Evolutionary conservation across 768 basidiomycete genomes (phyloP).

Genomic region (Tulasnella sp.): DNA sequence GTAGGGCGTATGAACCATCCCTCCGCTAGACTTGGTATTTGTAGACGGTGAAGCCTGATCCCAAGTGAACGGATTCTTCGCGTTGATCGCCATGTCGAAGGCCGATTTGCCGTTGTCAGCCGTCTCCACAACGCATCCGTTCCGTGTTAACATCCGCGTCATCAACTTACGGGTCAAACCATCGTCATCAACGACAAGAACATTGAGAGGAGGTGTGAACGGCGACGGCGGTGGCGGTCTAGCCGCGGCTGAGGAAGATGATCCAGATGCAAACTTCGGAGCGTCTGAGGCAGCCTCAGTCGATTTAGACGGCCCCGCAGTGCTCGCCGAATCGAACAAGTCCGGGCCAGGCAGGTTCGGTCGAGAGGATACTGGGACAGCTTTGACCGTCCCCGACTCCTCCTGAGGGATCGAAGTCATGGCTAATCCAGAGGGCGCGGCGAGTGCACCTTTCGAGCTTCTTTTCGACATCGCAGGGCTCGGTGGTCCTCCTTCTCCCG

Average conservation of each 20-base stretch:
- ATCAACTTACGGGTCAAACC: slow-evolving; percentile 25
- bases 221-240: background rate
- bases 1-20: slow-evolving; percentile 2
- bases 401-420: background rate
- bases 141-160: slow-evolving; percentile 23
- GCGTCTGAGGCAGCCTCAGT: background rate
- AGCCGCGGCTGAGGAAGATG: background rate
- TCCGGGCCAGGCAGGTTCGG: background rate
- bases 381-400: background rate
- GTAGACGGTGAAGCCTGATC: background rate
- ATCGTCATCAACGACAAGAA: slow-evolving; percentile 24
- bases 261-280: background rate
- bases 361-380: background rate
- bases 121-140: slow-evolving; percentile 21
- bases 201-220: slow-evolving; percentile 14
- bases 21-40: background rate
- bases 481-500: background rate
- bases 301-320: background rate
- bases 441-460: background rate
- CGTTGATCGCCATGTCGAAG: slow-evolving; percentile 18
- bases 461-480: background rate
- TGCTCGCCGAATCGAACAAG: background rate
- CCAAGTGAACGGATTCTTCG: slow-evolving; percentile 9
- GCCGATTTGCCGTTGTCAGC: slow-evolving; percentile 24
- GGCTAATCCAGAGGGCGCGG: background rate